These are phyloP conservation scores for Aspergillus carlsbadensis DNA, from an alignment of 495 filamentous ascomycete genomes.

Conservation along the genomic window DNA sequence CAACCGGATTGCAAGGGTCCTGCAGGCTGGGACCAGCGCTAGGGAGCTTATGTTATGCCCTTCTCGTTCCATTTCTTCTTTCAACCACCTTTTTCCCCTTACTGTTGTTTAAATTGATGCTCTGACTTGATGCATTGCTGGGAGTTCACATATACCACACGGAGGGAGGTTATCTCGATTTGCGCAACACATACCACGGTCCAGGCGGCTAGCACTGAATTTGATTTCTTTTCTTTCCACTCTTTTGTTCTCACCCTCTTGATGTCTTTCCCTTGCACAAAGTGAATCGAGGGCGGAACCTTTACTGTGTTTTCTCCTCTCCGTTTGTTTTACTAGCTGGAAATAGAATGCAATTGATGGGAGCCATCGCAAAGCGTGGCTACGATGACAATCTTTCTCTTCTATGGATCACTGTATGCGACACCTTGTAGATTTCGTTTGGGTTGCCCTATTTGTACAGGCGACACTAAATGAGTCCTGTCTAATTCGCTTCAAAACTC, in stretches of 20 bases:
- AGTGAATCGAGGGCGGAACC: not conserved
- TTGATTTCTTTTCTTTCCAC: slow-evolving; percentile 11
- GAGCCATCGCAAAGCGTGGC: slow-evolving; percentile 36
- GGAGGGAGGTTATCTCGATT: slow-evolving; percentile 27
- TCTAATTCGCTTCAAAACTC: too few relatives aligned
- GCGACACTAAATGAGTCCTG: not conserved
- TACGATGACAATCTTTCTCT: slow-evolving; percentile 16
- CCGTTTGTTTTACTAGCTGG: slow-evolving; percentile 8
- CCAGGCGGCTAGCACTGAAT: slow-evolving; percentile 14
- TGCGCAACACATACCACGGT: slow-evolving; percentile 9
- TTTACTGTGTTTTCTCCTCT: slow-evolving; percentile 12
- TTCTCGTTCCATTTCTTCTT: slow-evolving; percentile 5
- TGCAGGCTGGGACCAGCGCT: slow-evolving; percentile 25
- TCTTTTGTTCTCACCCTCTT: slow-evolving; percentile 4
- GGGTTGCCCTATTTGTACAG: not conserved
- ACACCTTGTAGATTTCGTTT: slow-evolving; percentile 12
- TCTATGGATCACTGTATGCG: slow-evolving; percentile 6
- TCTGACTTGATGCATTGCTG: slow-evolving; percentile 37
- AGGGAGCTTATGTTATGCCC: slow-evolving; percentile 6
- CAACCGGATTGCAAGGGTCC: slow-evolving; percentile 18
- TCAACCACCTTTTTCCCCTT: slow-evolving; percentile 1
- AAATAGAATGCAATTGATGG: slow-evolving; percentile 31
- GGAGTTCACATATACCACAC: slow-evolving; percentile 32
- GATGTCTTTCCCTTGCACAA: slow-evolving; percentile 8
- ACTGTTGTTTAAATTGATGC: slow-evolving; percentile 13